Percentiles rank a stretch among this genome's conserved stretches.
These are phyloP conservation scores for Centella asiatica DNA, from an alignment of 129 eudicot genomes.

Conservation along the genomic window DNA sequence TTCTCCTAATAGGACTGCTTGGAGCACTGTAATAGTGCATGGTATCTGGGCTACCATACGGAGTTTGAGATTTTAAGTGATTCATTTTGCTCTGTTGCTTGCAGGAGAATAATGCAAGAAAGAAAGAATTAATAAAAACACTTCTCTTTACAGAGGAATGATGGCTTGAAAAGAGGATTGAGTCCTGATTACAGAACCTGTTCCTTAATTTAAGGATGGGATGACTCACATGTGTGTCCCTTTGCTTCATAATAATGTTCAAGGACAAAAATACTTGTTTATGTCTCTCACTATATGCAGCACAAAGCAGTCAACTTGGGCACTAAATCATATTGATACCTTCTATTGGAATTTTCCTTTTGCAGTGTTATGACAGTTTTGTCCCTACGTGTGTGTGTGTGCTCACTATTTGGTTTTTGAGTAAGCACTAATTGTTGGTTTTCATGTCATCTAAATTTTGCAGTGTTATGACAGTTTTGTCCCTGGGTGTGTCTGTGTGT, in stretches of 20 bases:
- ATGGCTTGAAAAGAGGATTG: slow-evolving; percentile 26
- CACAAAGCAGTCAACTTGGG: slow-evolving; percentile 23
- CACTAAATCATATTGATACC: slow-evolving; percentile 10
- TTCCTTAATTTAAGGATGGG: slow-evolving; percentile 54
- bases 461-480: too few relatives aligned
- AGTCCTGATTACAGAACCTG: slow-evolving; percentile 15
- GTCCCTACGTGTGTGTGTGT: not conserved
- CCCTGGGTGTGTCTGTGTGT: too few relatives aligned
- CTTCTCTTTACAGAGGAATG: not conserved
- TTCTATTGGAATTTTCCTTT: slow-evolving; percentile 10
- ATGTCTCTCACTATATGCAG: slow-evolving; percentile 33
- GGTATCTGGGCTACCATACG: slow-evolving; percentile 16
- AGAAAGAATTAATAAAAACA: not conserved
- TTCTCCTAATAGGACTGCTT: slow-evolving; percentile 35
- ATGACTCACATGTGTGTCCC: slow-evolving; percentile 35
- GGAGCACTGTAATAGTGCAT: slow-evolving; percentile 38
- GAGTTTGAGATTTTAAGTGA: slow-evolving; percentile 19
- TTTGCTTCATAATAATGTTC: slow-evolving; percentile 37
- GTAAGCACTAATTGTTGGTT: too few relatives aligned
- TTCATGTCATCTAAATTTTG: too few relatives aligned
- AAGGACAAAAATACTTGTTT: slow-evolving; percentile 41
- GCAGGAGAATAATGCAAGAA: not conserved
- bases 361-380: too few relatives aligned
- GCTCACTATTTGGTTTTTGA: not conserved
- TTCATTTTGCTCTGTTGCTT: slow-evolving; percentile 26